phyloP scores from a whole-genome alignment of 768 basidiomycete genomes.

The Kwoniella heveanensis region DNA sequence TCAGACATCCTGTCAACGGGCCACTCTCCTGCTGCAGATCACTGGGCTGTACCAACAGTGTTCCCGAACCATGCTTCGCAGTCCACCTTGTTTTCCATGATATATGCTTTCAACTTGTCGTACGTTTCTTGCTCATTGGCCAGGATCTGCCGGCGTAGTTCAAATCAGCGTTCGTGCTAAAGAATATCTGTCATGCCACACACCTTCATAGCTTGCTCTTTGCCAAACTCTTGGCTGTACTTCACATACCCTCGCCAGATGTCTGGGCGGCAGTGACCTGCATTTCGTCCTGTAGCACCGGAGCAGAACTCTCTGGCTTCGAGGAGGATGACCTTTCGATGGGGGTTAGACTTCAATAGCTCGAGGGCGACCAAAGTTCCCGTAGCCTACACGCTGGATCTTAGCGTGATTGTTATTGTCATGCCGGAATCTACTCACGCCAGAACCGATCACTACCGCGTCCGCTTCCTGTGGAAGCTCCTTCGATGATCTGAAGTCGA shows the following conservation, averaged over 20 bases:
- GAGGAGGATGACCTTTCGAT: constrained; percentile 63
- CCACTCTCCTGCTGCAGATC: neutral
- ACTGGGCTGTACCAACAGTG: constrained; percentile 20
- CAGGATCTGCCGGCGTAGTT: constrained; percentile 23
- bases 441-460: constrained; percentile 39
- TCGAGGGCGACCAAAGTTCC: constrained; percentile 30
- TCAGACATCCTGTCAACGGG: neutral
- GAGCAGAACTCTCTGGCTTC: constrained; percentile 70
- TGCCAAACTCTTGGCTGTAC: constrained; percentile 25
- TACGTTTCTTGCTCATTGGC: constrained; percentile 37
- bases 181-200: too few species aligned
- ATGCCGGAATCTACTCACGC: constrained; percentile 26
- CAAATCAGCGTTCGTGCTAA: too few species aligned
- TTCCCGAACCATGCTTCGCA: constrained; percentile 44
- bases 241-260: constrained; percentile 31
- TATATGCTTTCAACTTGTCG: constrained; percentile 24
- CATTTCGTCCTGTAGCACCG: constrained; percentile 66
- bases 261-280: constrained; percentile 44
- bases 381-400: neutral
- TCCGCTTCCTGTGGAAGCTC: constrained; percentile 29
- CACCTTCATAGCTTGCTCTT: constrained; percentile 31
- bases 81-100: constrained; percentile 29
- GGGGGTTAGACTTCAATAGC: constrained; percentile 28
- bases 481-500: constrained; percentile 29
- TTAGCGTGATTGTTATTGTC: neutral